Evolutionary conservation across 2,329 filamentous ascomycete genomes (phyloP).

Genomic region (Ophiostoma pallidulum): DNA sequence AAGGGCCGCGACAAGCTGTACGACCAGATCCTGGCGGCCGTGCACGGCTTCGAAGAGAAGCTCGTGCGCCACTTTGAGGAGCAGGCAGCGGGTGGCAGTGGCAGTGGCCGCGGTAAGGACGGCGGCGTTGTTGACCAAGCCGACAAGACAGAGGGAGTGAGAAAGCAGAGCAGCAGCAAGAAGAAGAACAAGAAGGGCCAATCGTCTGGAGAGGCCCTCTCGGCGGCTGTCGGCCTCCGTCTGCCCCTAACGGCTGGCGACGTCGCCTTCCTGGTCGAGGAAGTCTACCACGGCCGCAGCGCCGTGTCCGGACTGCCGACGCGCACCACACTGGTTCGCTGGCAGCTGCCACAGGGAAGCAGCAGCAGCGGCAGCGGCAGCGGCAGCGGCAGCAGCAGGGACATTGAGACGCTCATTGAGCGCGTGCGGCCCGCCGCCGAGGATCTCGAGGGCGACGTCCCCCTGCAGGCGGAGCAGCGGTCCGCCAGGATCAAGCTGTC

Average conservation of each 20-base stretch:
- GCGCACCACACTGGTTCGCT: constrained; percentile 68
- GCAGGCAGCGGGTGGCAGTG: not conserved
- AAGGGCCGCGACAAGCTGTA: constrained; percentile 90
- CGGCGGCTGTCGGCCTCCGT: constrained; percentile 60
- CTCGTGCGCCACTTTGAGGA: constrained; percentile 39
- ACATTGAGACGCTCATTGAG: constrained; percentile 23
- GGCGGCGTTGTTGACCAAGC: not conserved
- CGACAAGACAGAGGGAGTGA: too few species aligned
- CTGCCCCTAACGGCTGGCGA: constrained; percentile 71
- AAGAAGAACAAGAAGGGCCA: constrained; percentile 1
- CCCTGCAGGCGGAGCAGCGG: constrained; percentile 55
- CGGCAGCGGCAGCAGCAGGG: constrained; percentile 31
- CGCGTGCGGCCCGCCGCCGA: constrained; percentile 33
- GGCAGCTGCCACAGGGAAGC: too few species aligned
- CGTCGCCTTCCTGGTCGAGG: constrained; percentile 80
- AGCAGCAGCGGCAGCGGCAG: constrained; percentile 5
- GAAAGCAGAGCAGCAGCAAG: constrained; percentile 1
- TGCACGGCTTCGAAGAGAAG: constrained; percentile 74
- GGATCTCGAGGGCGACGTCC: constrained; percentile 6
- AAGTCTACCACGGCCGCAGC: constrained; percentile 77
- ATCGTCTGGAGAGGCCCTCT: constrained; percentile 14
- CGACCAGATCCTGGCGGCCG: constrained; percentile 64
- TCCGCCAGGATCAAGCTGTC: constrained; percentile 57
- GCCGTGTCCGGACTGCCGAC: constrained; percentile 74
- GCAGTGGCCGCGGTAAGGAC: not conserved